phyloP scores from a whole-genome alignment of 2,329 filamentous ascomycete genomes.

The Fusarium continuum region DNA sequence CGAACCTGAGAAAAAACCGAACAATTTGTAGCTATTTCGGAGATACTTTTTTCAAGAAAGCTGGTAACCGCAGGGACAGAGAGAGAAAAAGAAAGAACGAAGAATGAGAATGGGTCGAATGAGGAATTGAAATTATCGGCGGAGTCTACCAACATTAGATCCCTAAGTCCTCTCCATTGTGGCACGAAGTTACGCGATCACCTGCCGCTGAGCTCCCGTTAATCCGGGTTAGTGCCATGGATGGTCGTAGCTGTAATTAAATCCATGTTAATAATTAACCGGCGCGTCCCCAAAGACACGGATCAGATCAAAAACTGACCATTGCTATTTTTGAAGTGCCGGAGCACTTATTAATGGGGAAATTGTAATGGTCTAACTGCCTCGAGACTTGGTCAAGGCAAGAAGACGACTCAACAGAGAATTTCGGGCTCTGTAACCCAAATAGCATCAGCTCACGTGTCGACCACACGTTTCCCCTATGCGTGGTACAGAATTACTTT shows the following conservation, averaged over 20 bases:
- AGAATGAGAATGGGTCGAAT: constrained; percentile 1
- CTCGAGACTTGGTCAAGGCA: neutral
- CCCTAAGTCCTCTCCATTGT: neutral
- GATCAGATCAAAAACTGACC: constrained; percentile 7
- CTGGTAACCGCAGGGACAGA: neutral
- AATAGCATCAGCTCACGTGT: neutral
- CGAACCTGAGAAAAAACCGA: constrained; percentile 4
- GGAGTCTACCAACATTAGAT: constrained; percentile 16
- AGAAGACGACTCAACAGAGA: neutral
- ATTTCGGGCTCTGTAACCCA: neutral
- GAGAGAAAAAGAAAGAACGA: neutral
- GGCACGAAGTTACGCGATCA: constrained; percentile 25
- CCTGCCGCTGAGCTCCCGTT: constrained; percentile 1
- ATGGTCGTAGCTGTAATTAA: constrained; percentile 3
- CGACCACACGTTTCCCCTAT: neutral
- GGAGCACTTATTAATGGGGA: neutral
- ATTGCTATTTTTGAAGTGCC: constrained; percentile 20
- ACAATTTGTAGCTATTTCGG: neutral
- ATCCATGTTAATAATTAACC: constrained; percentile 1
- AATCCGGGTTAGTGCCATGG: constrained; percentile 15
- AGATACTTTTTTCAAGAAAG: neutral
- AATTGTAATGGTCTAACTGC: neutral
- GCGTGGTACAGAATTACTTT: neutral
- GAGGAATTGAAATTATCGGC: constrained; percentile 31
- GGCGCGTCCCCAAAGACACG: constrained; percentile 3